Conservation (phyloP, 2,329 filamentous ascomycete species). For the Blumeria graminis region DNA sequence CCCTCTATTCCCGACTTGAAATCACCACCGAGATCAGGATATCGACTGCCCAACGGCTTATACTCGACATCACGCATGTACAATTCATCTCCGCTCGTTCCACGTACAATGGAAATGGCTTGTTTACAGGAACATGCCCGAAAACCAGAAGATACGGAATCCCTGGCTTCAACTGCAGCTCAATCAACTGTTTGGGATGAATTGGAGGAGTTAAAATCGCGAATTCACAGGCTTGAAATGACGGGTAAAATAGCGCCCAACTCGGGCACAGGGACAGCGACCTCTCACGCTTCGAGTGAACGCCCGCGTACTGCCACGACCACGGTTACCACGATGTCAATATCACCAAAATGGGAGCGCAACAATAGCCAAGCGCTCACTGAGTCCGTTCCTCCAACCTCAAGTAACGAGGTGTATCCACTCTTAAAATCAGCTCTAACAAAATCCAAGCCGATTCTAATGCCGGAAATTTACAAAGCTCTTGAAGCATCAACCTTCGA, state of each 20-base stretch:
- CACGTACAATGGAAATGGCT: constrained; percentile 20
- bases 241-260: constrained; percentile 71
- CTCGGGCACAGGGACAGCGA: constrained; percentile 58
- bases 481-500: constrained; percentile 65
- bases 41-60: constrained; percentile 15
- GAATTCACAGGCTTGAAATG: constrained; percentile 72
- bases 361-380: constrained; percentile 22
- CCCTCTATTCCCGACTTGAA: constrained; percentile 9
- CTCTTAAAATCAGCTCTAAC: constrained; percentile 56
- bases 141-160: constrained; percentile 40
- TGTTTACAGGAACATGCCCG: constrained; percentile 20
- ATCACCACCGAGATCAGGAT: constrained; percentile 10
- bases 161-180: constrained; percentile 65
- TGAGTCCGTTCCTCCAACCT: constrained; percentile 12
- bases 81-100: constrained; percentile 35
- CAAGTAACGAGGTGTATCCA: constrained; percentile 39
- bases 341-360: constrained; percentile 55
- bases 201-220: constrained; percentile 78
- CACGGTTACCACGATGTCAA: constrained; percentile 71
- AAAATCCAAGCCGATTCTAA: constrained; percentile 50
- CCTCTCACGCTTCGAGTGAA: constrained; percentile 38
- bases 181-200: constrained; percentile 96
- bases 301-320: constrained; percentile 79
- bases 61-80: constrained; percentile 14
- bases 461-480: constrained; percentile 47